Percentiles rank a stretch among this genome's conserved stretches.
Conservation (phyloP, 2,329 filamentous ascomycete genomes). For the Aotearoamyces nothofagi region DNA sequence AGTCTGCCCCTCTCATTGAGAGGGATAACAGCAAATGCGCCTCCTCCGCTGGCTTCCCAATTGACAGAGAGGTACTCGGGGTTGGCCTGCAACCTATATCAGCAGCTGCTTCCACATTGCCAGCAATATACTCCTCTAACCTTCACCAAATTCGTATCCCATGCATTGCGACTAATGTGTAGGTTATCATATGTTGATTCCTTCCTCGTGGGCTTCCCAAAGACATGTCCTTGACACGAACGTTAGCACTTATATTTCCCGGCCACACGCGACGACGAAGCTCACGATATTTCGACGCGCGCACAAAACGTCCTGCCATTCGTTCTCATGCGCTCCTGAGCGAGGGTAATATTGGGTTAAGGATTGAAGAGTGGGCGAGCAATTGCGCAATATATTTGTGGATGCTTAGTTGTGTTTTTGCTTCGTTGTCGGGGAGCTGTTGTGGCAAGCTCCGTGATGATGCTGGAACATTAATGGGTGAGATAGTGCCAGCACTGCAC, state of each 20-base stretch:
- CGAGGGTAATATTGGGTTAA: no score
- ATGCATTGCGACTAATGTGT: slow-evolving; percentile 93
- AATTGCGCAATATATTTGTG: no score
- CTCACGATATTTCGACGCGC: slow-evolving; percentile 61
- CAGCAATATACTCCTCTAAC: slow-evolving; percentile 39
- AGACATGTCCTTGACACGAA: slow-evolving; percentile 71
- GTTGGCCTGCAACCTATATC: slow-evolving; percentile 51
- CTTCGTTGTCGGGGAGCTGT: no score
- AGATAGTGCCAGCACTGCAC: no score
- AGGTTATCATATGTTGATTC: slow-evolving; percentile 98
- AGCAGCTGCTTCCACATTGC: slow-evolving; percentile 6
- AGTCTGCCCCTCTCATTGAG: slow-evolving; percentile 78
- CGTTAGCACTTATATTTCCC: slow-evolving; percentile 9
- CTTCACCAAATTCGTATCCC: slow-evolving; percentile 98
- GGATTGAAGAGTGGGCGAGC: no score
- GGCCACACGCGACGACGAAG: slow-evolving; percentile 9
- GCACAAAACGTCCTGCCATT: slow-evolving; percentile 60
- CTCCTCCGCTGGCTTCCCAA: slow-evolving; percentile 93
- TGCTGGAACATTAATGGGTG: no score
- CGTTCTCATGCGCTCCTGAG: no score
- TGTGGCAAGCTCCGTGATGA: no score
- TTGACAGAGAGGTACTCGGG: slow-evolving; percentile 94
- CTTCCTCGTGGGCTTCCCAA: slow-evolving; percentile 89
- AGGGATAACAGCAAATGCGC: slow-evolving; percentile 92
- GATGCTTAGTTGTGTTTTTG: no score